Evolutionary conservation across 495 filamentous ascomycete species (phyloP).

Genomic region (Penicillium malachiteum): DNA sequence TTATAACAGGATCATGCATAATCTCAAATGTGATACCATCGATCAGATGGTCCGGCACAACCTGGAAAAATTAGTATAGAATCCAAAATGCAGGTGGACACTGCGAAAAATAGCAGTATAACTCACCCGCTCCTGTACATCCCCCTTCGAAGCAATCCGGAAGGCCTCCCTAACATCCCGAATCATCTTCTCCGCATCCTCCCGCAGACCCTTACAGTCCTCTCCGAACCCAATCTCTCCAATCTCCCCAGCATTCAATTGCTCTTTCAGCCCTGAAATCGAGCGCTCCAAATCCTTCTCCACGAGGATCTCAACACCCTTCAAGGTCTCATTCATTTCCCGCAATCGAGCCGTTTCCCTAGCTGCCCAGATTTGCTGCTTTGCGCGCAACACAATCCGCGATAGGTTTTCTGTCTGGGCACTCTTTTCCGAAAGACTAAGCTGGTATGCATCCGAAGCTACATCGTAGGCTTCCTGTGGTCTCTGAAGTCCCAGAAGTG

Average conservation of each 20-base stretch:
- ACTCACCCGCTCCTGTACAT: conserved; percentile 60
- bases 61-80: conserved; percentile 28
- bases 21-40: conserved; percentile 88
- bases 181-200: conserved; percentile 51
- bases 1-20: conserved; percentile 92
- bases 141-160: conserved; percentile 52
- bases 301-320: conserved; percentile 48
- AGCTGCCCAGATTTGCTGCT: conserved; percentile 61
- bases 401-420: conserved; percentile 65
- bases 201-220: conserved; percentile 40
- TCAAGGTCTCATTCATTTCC: conserved; percentile 47
- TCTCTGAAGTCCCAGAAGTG: conserved; percentile 70
- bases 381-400: conserved; percentile 67
- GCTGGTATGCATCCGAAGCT: conserved; percentile 69
- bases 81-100: background rate
- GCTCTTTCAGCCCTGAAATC: conserved; percentile 47
- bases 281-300: conserved; percentile 55
- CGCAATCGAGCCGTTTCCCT: conserved; percentile 49
- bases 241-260: conserved; percentile 45
- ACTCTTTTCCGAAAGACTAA: conserved; percentile 60
- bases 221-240: conserved; percentile 45
- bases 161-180: conserved; percentile 48
- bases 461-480: conserved; percentile 72
- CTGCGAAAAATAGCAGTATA: background rate
- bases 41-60: conserved; percentile 83